These are phyloP conservation scores for Lindgomyces ingoldianus DNA, from an alignment of 495 filamentous ascomycete genomes.

Conservation along the genomic window DNA sequence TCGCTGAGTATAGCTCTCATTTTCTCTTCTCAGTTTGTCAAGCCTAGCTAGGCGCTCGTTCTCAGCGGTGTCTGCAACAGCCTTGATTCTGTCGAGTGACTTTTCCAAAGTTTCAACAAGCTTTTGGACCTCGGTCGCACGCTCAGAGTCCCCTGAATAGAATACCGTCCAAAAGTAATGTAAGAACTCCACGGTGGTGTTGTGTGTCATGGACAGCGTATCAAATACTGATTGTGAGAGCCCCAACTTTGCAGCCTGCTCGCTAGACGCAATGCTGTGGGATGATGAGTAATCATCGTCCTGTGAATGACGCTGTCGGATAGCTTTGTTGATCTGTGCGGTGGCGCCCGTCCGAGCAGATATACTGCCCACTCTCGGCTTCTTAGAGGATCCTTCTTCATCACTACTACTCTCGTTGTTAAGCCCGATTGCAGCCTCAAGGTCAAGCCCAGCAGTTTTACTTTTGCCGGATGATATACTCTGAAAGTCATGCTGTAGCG, in stretches of 20 bases:
- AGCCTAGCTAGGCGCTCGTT: slow-evolving; percentile 62
- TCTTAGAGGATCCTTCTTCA: slow-evolving; percentile 52
- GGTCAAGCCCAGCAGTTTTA: slow-evolving; percentile 54
- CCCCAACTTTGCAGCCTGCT: slow-evolving; percentile 56
- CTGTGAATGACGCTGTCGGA: slow-evolving; percentile 57
- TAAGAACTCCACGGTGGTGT: slow-evolving; percentile 91
- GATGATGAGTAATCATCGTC: slow-evolving; percentile 46
- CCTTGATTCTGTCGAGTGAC: slow-evolving; percentile 75
- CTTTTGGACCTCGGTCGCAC: slow-evolving; percentile 72
- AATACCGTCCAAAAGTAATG: slow-evolving; percentile 93
- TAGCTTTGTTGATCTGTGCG: slow-evolving; percentile 58
- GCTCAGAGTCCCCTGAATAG: slow-evolving; percentile 75
- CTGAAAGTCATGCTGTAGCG: slow-evolving; percentile 63
- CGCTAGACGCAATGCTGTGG: slow-evolving; percentile 30
- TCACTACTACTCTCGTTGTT: slow-evolving; percentile 67
- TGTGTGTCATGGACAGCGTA: slow-evolving; percentile 78
- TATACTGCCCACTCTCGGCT: slow-evolving; percentile 60
- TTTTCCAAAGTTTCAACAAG: slow-evolving; percentile 75
- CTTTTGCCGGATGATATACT: slow-evolving; percentile 26
- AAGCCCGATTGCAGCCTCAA: slow-evolving; percentile 61
- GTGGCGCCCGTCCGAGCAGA: slow-evolving; percentile 57
- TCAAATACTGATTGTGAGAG: slow-evolving; percentile 68
- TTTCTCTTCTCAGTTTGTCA: slow-evolving; percentile 63
- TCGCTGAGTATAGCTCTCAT: slow-evolving; percentile 62
- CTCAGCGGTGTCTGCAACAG: slow-evolving; percentile 79